Percentiles rank a stretch among this genome's conserved stretches.
Conservation (phyloP, 805 yeast species). For the Saturnispora diversa region DNA sequence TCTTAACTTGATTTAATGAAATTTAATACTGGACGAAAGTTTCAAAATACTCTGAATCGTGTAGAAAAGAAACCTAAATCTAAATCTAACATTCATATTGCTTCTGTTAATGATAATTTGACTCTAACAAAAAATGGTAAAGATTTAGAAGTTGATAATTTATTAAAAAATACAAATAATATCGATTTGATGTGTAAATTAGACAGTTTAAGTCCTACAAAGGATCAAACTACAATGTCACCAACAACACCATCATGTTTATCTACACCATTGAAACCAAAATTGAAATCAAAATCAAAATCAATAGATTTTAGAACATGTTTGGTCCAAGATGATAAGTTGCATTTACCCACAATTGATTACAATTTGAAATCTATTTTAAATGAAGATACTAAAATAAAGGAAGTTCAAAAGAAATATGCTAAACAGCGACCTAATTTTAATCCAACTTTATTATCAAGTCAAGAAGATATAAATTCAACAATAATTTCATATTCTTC, state of each 20-base stretch:
- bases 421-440: conserved; percentile 12
- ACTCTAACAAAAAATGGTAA: not conserved
- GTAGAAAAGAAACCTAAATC: not conserved
- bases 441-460: conserved; percentile 13
- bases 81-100: not conserved
- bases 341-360: not conserved
- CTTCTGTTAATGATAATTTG: not conserved
- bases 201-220: not conserved
- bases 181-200: not conserved
- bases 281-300: not conserved
- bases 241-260: not conserved
- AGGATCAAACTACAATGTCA: not conserved
- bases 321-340: no score
- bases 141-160: not conserved
- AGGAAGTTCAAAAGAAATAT: conserved; percentile 17
- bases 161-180: not conserved
- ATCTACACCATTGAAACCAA: not conserved
- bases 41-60: not conserved
- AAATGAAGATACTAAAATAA: conserved; percentile 9
- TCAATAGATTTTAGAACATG: not conserved
- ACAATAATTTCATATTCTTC: conserved; percentile 10
- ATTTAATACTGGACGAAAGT: not conserved
- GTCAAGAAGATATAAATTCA: conserved; percentile 7
- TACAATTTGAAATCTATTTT: not conserved
- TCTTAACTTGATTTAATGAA: not conserved